These are phyloP conservation scores for Erysiphe pisi DNA, from an alignment of 2,329 filamentous ascomycete species.

Conservation along the genomic window DNA sequence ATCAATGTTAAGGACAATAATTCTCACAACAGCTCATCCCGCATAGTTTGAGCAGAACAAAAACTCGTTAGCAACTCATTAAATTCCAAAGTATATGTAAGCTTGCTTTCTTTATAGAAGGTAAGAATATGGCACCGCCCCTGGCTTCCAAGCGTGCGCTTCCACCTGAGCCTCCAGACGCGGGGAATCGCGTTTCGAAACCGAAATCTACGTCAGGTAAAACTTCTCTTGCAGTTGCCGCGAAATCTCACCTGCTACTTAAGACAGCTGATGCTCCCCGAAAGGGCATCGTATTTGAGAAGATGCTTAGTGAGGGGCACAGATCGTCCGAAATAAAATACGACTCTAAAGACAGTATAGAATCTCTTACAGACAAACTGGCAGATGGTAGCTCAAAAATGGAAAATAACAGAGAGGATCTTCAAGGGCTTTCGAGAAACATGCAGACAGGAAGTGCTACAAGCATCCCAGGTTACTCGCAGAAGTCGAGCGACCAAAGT, in stretches of 20 bases:
- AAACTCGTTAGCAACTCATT: no score
- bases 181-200: constrained; percentile 26
- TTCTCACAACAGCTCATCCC: no score
- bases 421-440: not conserved
- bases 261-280: constrained; percentile 11
- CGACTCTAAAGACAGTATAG: not conserved
- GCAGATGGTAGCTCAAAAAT: not conserved
- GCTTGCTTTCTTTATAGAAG: no score
- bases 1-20: no score
- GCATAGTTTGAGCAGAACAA: no score
- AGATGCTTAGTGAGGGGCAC: constrained; percentile 22
- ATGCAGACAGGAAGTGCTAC: not conserved
- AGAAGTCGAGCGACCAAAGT: not conserved
- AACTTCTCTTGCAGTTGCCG: not conserved
- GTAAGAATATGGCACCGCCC: no score
- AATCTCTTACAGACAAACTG: not conserved
- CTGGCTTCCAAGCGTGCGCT: no score
- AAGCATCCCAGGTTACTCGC: not conserved
- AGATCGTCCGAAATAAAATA: not conserved
- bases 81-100: no score
- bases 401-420: not conserved
- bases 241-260: constrained; percentile 7
- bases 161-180: not conserved
- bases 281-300: not conserved
- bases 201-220: constrained; percentile 18